Evolutionary conservation across 2,329 filamentous ascomycete genomes (phyloP), one percentile per base, ranked within the genome.

Genomic region (Aschersonia sp.): DNA sequence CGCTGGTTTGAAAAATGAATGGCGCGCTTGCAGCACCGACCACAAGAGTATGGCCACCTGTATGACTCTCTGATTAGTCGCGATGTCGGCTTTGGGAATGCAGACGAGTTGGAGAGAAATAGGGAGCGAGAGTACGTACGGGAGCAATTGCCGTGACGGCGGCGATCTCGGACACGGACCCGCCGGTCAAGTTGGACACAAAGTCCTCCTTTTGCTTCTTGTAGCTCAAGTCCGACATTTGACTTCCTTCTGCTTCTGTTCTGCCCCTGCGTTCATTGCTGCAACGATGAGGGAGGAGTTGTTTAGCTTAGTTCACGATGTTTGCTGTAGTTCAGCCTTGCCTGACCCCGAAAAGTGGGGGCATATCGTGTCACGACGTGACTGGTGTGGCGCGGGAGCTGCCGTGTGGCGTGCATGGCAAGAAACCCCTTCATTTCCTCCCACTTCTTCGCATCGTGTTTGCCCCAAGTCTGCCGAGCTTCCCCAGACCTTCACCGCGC

Each of bases 191-290:
- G 63, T 89, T 86, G 48, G 91, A 95, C 59, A 98, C 92, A 64
- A 95, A 95, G 61, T 88, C 88, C 72, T 94, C 89, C 70, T 98
- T 98, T 56, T 84, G 75, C 59, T 84, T 78, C 69, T 96, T 98
- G 72, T 96, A 95, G 66, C 75, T 82, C 50, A 65, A 45, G 54
- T 59, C 57, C 52, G 67, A 62, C 62, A 70, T 70, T 54, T 9
- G 7, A 12, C 12, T 12, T 7, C 35, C 7, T 38, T 12, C 7
- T 12, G 35, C 12, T 12, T 7, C 12, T 12, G 35, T 38, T 12
- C 7, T 38, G 35, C 35, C 35, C 7, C 35, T 38, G 35, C 35
- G 7, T 12, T 38, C 12, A 9, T 12, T 38, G 7, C 7, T 38
- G 35, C 7, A 38, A 38, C 3, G 35, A 38, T 38, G 35, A 12